Evolutionary conservation across 768 basidiomycete species (phyloP), one percentile per base, ranked within the genome.

Genomic region (Dioszegia hungarica): DNA sequence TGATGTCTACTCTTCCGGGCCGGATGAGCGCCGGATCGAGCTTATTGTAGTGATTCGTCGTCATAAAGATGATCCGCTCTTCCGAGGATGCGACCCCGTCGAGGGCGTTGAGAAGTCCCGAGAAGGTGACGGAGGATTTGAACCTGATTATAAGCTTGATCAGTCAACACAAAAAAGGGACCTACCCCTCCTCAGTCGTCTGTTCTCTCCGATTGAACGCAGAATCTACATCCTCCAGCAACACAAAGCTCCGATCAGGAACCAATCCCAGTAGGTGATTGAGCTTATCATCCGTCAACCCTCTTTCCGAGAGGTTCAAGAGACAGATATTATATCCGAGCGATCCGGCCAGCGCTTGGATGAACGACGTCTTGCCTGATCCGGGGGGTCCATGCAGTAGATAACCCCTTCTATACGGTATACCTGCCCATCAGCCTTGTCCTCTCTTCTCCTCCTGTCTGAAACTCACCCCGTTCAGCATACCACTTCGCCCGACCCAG

Each of bases 61-160:
- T 99, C 86, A 99, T 89, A 78, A 99, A 99, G 33, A 99, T 84
- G 72, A 99, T 86, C n/a, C 95, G 86, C 68, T 95, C 92, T 78
- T 97, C 93, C 38, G 92, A 90, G 11, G 94, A 95, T 4, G 91
- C 94, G 27, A 99, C 94, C 17, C 95, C 95, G 70, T 99, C 95
- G 2, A 99, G 80, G 14, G 93, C 92, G 67, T 99, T 99, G 39
- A 99, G 79, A 72, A 98, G 89, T 25, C 95, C 95, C 8, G 94
- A 97, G 78, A 99, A 98, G 3, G 95, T 98, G 33, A 99, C 87
- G 12, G 88, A 88, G 0, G 91, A 92, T 77, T 93, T 91, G 73
- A 90, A 94, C 24, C 91, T 93, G 67, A 27, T 31, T 12, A 17
- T 17, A n/a, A 33, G 49, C 49, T 25, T 19, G 9, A 14, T 20